Conservation (phyloP, 352 stramenopile species). For the Globisporangium perplexum region DNA sequence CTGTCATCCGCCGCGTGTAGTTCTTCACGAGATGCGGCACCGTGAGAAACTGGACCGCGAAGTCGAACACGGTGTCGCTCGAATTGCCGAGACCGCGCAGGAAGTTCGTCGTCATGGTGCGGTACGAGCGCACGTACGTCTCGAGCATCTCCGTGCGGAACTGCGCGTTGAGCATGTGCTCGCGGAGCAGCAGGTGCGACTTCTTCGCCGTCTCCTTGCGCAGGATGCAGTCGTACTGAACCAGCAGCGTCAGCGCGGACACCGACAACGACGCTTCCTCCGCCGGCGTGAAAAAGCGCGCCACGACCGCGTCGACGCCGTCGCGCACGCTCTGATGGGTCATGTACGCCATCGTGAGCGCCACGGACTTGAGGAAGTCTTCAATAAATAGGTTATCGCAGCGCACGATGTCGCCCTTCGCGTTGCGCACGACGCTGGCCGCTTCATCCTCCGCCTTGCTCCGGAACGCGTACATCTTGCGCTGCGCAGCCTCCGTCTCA, state of each 20-base stretch:
- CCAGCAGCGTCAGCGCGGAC: conserved; percentile 45
- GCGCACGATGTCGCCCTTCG: conserved; percentile 23
- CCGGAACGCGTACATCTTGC: conserved; percentile 27
- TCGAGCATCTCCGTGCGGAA: conserved; percentile 78
- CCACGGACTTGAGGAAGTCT: conserved; percentile 60
- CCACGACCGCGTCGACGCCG: conserved; percentile 44
- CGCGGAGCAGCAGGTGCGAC: conserved; percentile 62
- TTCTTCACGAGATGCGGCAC: conserved; percentile 75
- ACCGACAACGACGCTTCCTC: not conserved
- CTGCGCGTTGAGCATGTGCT: conserved; percentile 65
- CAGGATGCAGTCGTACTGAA: conserved; percentile 67
- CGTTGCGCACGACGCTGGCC: conserved; percentile 17
- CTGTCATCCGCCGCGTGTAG: conserved; percentile 59
- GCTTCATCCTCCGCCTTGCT: conserved; percentile 4
- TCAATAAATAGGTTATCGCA: conserved; percentile 76
- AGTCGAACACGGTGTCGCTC: conserved; percentile 86
- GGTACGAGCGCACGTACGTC: conserved; percentile 63
- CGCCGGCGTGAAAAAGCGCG: conserved; percentile 29
- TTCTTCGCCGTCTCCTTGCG: conserved; percentile 48
- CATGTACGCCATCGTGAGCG: conserved; percentile 43
- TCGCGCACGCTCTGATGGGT: conserved; percentile 59
- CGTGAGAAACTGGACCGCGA: conserved; percentile 83
- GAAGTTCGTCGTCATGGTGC: conserved; percentile 70
- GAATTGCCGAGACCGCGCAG: conserved; percentile 75
- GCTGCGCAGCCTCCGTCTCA: conserved; percentile 27